Evolutionary conservation across 2,329 filamentous ascomycete species (phyloP).

Genomic region (Septoria petroselini): DNA sequence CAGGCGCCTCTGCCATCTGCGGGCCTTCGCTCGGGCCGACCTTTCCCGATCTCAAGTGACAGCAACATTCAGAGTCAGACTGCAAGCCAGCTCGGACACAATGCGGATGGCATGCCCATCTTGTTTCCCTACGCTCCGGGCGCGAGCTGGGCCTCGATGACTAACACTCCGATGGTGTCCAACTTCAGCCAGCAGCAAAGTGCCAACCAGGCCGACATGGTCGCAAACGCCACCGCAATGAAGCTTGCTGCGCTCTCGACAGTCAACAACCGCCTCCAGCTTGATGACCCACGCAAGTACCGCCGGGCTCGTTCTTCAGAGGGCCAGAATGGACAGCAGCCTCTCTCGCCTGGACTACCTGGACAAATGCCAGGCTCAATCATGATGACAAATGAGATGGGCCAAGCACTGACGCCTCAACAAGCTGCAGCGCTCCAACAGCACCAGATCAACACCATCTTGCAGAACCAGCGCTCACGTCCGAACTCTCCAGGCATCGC

Average conservation of each 20-base stretch:
- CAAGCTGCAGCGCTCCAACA: conserved; percentile 55
- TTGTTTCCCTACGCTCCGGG: conserved; percentile 81
- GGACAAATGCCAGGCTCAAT: conserved; percentile 62
- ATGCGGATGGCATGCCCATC: conserved; percentile 63
- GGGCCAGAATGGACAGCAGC: conserved; percentile 48
- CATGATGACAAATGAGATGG: conserved; percentile 85
- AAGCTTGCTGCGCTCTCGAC: conserved; percentile 95
- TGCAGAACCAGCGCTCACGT: conserved; percentile 78
- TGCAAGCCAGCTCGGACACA: conserved; percentile 17
- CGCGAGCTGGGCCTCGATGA: conserved; percentile 97
- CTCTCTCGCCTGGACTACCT: conserved; percentile 59
- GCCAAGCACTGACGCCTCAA: conserved; percentile 71
- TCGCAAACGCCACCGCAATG: conserved; percentile 98
- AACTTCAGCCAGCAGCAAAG: conserved; percentile 65
- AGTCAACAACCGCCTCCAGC: conserved; percentile 94
- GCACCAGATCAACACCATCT: conserved; percentile 72
- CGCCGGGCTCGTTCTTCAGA: conserved; percentile 76
- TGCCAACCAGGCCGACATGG: conserved; percentile 85
- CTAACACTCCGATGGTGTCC: conserved; percentile 92
- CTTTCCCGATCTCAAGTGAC: conserved; percentile 63
- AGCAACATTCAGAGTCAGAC: conserved; percentile 79
- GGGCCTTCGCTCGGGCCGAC: conserved; percentile 75
- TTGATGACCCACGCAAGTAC: conserved; percentile 96
- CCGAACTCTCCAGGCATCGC: conserved; percentile 86
- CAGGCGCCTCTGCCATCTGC: conserved; percentile 74